These are phyloP conservation scores for Gaultheria prostrata DNA, from an alignment of 148 eudicot species.

Conservation along the genomic window DNA sequence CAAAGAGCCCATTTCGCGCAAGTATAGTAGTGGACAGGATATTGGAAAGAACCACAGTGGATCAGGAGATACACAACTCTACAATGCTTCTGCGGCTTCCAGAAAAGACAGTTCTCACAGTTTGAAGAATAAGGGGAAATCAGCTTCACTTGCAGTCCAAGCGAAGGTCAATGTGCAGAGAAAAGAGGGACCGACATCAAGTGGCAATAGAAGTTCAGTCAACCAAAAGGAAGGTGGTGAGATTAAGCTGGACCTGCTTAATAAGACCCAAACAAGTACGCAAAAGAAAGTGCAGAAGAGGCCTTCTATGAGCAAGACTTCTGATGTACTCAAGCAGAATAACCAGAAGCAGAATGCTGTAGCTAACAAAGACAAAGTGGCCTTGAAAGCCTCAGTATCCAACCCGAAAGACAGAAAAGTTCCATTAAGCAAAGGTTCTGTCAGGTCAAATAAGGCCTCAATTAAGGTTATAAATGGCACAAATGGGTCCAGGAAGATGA, in stretches of 20 bases:
- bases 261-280: constrained; percentile 31
- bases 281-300: constrained; percentile 45
- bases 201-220: constrained; percentile 34
- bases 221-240: constrained; percentile 49
- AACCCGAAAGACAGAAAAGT: constrained; percentile 47
- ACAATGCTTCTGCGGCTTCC: constrained; percentile 39
- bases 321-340: constrained; percentile 62
- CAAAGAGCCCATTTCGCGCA: constrained; percentile 35
- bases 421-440: constrained; percentile 29
- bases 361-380: constrained; percentile 37
- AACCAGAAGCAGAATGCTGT: constrained; percentile 74
- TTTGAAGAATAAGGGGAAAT: constrained; percentile 56
- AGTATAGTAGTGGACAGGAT: constrained; percentile 34
- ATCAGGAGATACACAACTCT: constrained; percentile 31
- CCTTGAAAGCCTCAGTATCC: constrained; percentile 39
- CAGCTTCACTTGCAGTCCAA: constrained; percentile 38
- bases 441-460: constrained; percentile 49
- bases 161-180: constrained; percentile 46
- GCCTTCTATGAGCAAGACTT: constrained; percentile 38
- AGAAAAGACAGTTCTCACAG: constrained; percentile 38
- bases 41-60: constrained; percentile 34
- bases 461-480: constrained; percentile 49
- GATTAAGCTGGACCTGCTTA: constrained; percentile 29
- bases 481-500: constrained; percentile 34
- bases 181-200: constrained; percentile 39